phyloP scores from a whole-genome alignment of 352 stramenopile species.

The Nannochloropsis limnetica region DNA sequence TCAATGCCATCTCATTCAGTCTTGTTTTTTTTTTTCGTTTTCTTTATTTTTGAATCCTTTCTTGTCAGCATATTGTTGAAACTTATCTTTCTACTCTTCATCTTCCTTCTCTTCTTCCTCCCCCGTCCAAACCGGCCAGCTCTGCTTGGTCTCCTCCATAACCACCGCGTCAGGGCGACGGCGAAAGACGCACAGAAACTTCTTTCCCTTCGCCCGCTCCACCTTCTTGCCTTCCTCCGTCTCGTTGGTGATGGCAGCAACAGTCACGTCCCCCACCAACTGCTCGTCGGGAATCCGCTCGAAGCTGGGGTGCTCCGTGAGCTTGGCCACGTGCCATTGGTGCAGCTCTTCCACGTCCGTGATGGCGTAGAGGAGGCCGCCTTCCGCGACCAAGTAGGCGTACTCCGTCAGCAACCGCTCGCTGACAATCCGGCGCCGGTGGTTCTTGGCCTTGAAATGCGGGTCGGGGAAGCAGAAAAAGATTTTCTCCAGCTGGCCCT shows the following conservation, averaged over 20 bases:
- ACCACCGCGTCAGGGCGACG: slow-evolving; percentile 8
- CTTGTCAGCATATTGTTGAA: background rate
- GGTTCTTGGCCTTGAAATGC: slow-evolving; percentile 97
- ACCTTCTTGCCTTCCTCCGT: slow-evolving; percentile 99
- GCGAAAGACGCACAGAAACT: slow-evolving; percentile 32
- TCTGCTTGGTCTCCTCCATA: background rate
- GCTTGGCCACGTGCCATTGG: slow-evolving; percentile 91
- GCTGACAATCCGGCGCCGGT: slow-evolving; percentile 78
- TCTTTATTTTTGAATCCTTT: background rate
- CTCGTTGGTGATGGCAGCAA: slow-evolving; percentile 84
- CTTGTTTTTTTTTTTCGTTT: background rate
- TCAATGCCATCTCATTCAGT: background rate
- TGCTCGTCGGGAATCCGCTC: slow-evolving; percentile 70
- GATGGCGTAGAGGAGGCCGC: slow-evolving; percentile 91
- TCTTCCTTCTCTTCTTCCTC: background rate
- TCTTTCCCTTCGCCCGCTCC: slow-evolving; percentile 37
- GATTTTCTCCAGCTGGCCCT: slow-evolving; percentile 76
- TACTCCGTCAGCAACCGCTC: slow-evolving; percentile 87
- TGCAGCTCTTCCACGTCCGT: slow-evolving; percentile 97
- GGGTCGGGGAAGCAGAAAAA: slow-evolving; percentile 99
- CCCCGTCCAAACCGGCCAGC: background rate
- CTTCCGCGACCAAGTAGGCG: slow-evolving; percentile 80
- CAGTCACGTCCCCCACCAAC: slow-evolving; percentile 80
- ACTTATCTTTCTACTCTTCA: background rate
- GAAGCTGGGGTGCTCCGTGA: slow-evolving; percentile 82